These are phyloP conservation scores for Phytophthora ohioensis DNA, from an alignment of 352 stramenopile genomes.

Conservation along the genomic window DNA sequence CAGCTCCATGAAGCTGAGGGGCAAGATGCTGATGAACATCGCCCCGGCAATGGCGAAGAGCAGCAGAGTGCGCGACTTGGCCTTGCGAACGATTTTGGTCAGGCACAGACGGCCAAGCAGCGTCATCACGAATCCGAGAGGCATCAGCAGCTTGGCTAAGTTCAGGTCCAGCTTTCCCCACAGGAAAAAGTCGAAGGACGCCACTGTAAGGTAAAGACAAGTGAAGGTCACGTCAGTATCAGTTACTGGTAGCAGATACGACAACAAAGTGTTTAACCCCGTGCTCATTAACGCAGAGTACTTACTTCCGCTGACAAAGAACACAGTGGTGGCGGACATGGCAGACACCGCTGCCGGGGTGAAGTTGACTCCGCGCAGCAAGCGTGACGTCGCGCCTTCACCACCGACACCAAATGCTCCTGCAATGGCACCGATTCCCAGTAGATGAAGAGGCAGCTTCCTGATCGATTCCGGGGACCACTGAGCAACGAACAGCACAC, in stretches of 20 bases:
- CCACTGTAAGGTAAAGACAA: slow-evolving; percentile 31
- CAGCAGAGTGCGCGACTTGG: slow-evolving; percentile 42
- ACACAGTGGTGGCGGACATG: slow-evolving; percentile 64
- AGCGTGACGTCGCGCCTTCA: slow-evolving; percentile 90
- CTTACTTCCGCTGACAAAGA: slow-evolving; percentile 55
- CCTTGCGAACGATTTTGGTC: slow-evolving; percentile 45
- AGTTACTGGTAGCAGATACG: neutral
- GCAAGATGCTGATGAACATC: slow-evolving; percentile 47
- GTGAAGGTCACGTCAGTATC: slow-evolving; percentile 10
- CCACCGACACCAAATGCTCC: slow-evolving; percentile 93
- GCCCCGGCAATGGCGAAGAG: slow-evolving; percentile 42
- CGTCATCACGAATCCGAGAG: slow-evolving; percentile 46
- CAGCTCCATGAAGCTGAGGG: slow-evolving; percentile 39
- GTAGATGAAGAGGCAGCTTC: slow-evolving; percentile 83
- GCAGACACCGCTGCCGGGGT: slow-evolving; percentile 70
- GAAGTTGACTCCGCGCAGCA: slow-evolving; percentile 93
- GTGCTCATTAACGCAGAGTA: slow-evolving; percentile 1
- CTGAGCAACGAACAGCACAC: slow-evolving; percentile 27
- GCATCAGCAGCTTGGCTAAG: slow-evolving; percentile 37
- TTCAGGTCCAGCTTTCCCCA: slow-evolving; percentile 50
- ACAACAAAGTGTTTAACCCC: neutral
- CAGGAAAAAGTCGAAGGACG: slow-evolving; percentile 52
- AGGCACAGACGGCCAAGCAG: slow-evolving; percentile 45
- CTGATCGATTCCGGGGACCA: slow-evolving; percentile 56
- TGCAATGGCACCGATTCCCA: slow-evolving; percentile 90